Evolutionary conservation across 257 asterid species (phyloP), one percentile per base, ranked within the genome.

Genomic region (Voacanga thouarsii): DNA sequence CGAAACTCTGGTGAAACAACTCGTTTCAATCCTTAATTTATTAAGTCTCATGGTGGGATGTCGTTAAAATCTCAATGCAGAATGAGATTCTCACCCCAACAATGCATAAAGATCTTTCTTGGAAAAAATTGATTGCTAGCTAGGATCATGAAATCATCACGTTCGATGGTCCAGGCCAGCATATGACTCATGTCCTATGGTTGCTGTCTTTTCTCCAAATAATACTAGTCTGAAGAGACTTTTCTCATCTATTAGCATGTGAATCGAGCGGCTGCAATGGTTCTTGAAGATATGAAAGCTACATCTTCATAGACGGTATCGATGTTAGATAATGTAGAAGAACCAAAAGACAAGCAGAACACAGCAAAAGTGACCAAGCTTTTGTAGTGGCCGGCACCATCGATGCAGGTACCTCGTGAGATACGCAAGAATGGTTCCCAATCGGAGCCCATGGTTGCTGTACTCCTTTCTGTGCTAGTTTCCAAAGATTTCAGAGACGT

Each of bases 321-420:
- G 19, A 18, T 68, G 61, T 56, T 77, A 30, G 68, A 59, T 5
- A 14, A 79, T 82, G 81, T 80, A 78, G 78, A 84, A 75, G 81
- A 51, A 60, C 63, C 61, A 85, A 81, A 60, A 28, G 78, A 83
- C 88, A 91, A 86, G 61, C 45, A 81, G 71, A 81, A 57, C 78
- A 79, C 11, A 83, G 79, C 85, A 67, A 76, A 14, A 53, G 37
- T 33, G 11, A 53, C 21, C 6, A 53, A 78, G 70, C 71, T 80
- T 77, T 33, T 60, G 78, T 72, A 69, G 84, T 88, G 94, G 90
- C 90, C 90, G 85, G 88, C 91, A 85, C 77, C 30, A 81, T 80
- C 81, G 80, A 78, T 66, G 81, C 83, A 80, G 47, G 24, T 0
- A 10, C 14, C 51, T 50, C 80, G 39, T 55, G 24, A 78, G 59